Conservation (phyloP, 139 green algal genomes). For the Nannochloris sp. region DNA sequence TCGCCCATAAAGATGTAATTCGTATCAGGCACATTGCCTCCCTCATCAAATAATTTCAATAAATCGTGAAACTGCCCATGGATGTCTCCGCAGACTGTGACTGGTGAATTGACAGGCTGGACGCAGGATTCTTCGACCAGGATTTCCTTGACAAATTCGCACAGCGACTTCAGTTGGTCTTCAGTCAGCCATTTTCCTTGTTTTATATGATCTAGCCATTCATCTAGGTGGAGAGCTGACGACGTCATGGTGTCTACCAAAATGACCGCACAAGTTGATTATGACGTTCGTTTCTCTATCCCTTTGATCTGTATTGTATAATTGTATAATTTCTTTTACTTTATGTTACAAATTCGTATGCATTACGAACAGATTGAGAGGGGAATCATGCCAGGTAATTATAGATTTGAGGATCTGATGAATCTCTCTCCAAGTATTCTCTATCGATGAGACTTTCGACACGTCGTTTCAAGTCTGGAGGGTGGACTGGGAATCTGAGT, state of each 20-base stretch:
- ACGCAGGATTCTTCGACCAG: slow-evolving; percentile 99
- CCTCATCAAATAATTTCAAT: slow-evolving; percentile 94
- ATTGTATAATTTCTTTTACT: slow-evolving; percentile 97
- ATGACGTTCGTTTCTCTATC: too few relatives aligned
- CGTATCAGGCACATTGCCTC: slow-evolving; percentile 85
- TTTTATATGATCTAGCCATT: slow-evolving; percentile 87
- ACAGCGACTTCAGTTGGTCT: slow-evolving; percentile 93
- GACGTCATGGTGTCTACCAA: not conserved
- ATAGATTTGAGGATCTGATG: slow-evolving; percentile 44
- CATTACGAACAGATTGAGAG: slow-evolving; percentile 95
- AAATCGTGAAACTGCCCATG: slow-evolving; percentile 99
- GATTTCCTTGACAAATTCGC: slow-evolving; percentile 96
- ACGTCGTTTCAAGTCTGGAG: slow-evolving; percentile 89
- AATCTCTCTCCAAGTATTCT: slow-evolving; percentile 91
- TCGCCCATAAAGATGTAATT: slow-evolving; percentile 99
- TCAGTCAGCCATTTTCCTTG: slow-evolving; percentile 84
- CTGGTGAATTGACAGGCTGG: slow-evolving; percentile 92
- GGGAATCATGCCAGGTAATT: slow-evolving; percentile 34
- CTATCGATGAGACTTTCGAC: slow-evolving; percentile 97
- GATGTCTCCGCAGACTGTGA: slow-evolving; percentile 99
- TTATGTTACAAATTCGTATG: slow-evolving; percentile 95
- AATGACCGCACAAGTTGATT: too few relatives aligned
- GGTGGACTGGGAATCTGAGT: slow-evolving; percentile 88
- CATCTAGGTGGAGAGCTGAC: slow-evolving; percentile 57
- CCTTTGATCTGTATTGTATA: slow-evolving; percentile 23